Evolutionary conservation across 1,139 yeast species (phyloP).

Genomic region (Kodamaea anthophila): DNA sequence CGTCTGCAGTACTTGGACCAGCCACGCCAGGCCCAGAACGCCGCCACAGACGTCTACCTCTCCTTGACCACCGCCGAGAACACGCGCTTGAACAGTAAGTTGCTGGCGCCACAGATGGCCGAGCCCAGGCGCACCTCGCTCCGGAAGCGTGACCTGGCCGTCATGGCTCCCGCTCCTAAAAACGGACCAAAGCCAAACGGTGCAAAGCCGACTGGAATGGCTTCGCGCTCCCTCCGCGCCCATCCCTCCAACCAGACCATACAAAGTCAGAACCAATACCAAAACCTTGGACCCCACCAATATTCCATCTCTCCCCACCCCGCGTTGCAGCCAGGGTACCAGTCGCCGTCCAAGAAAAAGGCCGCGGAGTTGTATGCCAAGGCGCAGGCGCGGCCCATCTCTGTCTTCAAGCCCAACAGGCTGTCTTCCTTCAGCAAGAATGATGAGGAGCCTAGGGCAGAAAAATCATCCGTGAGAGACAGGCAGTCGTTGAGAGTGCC

Average conservation of each 20-base stretch:
- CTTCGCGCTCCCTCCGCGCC: slow-evolving; percentile 25
- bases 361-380: slow-evolving; percentile 47
- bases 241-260: slow-evolving; percentile 12
- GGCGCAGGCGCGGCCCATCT: slow-evolving; percentile 40
- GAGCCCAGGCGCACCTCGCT: background rate
- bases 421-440: slow-evolving; percentile 53
- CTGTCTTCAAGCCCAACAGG: slow-evolving; percentile 34
- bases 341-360: slow-evolving; percentile 37
- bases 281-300: slow-evolving; percentile 36
- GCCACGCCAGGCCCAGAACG: slow-evolving; percentile 15
- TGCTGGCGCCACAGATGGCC: slow-evolving; percentile 34
- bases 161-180: background rate
- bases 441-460: slow-evolving; percentile 10
- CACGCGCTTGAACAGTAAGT: slow-evolving; percentile 62
- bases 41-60: slow-evolving; percentile 58
- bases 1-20: slow-evolving; percentile 2
- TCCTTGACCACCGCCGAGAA: slow-evolving; percentile 73
- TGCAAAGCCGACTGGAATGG: slow-evolving; percentile 1
- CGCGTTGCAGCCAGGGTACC: slow-evolving; percentile 33
- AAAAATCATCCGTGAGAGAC: background rate
- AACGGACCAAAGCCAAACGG: slow-evolving; percentile 1
- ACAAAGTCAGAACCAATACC: slow-evolving; percentile 17
- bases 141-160: background rate
- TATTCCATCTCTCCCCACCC: no score
- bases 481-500: slow-evolving; percentile 1